These are phyloP conservation scores for Conticribra guillardii DNA, from an alignment of 108 stramenopile species.

Conservation along the genomic window DNA sequence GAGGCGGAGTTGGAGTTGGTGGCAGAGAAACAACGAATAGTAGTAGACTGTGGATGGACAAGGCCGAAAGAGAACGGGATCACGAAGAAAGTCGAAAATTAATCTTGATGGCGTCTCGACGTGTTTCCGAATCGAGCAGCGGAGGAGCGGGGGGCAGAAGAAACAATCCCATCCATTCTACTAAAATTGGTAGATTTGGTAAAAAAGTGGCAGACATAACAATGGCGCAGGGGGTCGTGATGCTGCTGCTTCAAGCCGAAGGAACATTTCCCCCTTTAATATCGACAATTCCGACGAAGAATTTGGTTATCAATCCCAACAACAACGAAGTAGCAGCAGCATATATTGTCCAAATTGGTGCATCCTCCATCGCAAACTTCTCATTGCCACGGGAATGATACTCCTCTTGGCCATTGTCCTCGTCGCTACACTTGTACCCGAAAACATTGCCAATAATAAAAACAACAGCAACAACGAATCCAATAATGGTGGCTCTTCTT, in stretches of 20 bases:
- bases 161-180: no score
- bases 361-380: neutral
- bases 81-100: conserved; percentile 28
- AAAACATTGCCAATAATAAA: neutral
- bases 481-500: no score
- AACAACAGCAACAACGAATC: neutral
- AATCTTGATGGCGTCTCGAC: conserved; percentile 17
- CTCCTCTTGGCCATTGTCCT: neutral
- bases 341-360: neutral
- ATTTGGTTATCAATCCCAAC: neutral
- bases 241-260: no score
- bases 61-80: neutral
- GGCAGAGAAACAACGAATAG: neutral
- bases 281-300: neutral
- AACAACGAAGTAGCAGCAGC: neutral
- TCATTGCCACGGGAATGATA: neutral
- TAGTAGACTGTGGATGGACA: neutral
- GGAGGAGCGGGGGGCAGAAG: neutral
- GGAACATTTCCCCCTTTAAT: no score
- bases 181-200: no score
- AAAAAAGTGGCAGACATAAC: neutral
- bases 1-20: neutral
- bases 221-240: conserved; percentile 6
- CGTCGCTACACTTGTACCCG: neutral
- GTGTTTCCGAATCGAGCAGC: neutral